Evolutionary conservation across 2,329 filamentous ascomycete genomes (phyloP).

Genomic region (Mycosphaerella arachidis): DNA sequence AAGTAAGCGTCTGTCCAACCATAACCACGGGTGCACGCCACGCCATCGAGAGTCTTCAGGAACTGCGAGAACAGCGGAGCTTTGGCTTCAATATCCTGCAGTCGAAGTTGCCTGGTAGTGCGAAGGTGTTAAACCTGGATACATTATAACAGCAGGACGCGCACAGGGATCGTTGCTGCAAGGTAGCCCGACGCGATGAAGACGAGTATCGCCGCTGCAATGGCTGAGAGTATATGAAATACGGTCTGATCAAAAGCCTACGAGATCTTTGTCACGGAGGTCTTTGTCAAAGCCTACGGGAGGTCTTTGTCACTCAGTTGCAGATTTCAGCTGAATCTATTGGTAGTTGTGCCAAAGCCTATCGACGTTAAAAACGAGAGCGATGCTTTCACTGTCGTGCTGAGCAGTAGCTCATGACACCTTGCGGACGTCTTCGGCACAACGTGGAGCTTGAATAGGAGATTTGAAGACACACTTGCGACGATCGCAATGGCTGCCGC

Average conservation of each 20-base stretch:
- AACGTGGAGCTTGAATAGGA: neutral
- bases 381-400: neutral
- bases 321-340: slow-evolving; percentile 44
- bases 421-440: neutral
- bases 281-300: slow-evolving; percentile 7
- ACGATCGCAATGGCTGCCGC: neutral
- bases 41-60: slow-evolving; percentile 44
- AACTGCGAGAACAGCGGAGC: slow-evolving; percentile 51
- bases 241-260: neutral
- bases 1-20: slow-evolving; percentile 41
- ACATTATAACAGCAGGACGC: slow-evolving; percentile 31
- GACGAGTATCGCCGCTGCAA: slow-evolving; percentile 18
- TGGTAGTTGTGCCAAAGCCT: neutral
- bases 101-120: slow-evolving; percentile 47
- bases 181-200: slow-evolving; percentile 33
- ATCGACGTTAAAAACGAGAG: neutral
- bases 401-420: neutral
- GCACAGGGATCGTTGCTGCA: slow-evolving; percentile 37
- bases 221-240: neutral
- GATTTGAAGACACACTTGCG: neutral
- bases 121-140: slow-evolving; percentile 46
- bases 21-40: slow-evolving; percentile 50
- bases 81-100: slow-evolving; percentile 51
- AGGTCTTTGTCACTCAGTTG: slow-evolving; percentile 44
- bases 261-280: slow-evolving; percentile 28